phyloP scores from a whole-genome alignment of 164 flowering plant genomes.

The Chloranthus sessilifolius region DNA sequence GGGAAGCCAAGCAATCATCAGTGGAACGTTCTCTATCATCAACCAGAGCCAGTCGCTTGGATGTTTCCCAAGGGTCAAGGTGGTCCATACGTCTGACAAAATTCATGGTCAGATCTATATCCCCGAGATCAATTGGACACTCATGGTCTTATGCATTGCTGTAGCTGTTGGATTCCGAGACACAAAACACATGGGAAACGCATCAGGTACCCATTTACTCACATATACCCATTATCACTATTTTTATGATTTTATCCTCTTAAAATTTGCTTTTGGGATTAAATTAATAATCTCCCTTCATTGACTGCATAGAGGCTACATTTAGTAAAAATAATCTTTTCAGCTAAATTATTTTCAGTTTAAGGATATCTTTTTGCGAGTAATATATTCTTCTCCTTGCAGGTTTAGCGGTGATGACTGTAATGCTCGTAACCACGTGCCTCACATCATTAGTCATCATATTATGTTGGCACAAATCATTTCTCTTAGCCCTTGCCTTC shows the following conservation, averaged over 20 bases:
- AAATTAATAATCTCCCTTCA: no score
- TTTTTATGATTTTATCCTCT: no score
- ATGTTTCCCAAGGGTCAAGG: constrained; percentile 93
- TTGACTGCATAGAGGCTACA: no score
- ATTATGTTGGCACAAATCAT: constrained; percentile 88
- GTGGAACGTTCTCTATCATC: constrained; percentile 96
- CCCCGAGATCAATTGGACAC: constrained; percentile 95
- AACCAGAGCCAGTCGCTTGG: constrained; percentile 96
- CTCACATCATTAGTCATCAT: constrained; percentile 79
- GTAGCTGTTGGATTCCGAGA: constrained; percentile 93
- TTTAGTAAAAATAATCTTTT: neutral
- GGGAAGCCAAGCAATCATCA: constrained; percentile 96
- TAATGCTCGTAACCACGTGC: constrained; percentile 92
- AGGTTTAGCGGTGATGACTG: constrained; percentile 93
- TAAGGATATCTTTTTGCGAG: neutral
- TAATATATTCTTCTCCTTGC: constrained; percentile 17
- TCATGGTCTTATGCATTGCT: constrained; percentile 88
- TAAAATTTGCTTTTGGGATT: no score
- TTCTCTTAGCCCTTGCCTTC: constrained; percentile 64
- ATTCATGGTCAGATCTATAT: constrained; percentile 93
- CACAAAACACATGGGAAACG: constrained; percentile 87
- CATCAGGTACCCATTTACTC: constrained; percentile 68
- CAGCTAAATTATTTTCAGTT: neutral
- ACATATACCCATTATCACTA: neutral
- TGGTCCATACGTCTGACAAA: constrained; percentile 84